These are phyloP conservation scores for Colletotrichum sp. DNA, from an alignment of 2,329 filamentous ascomycete genomes.

Conservation along the genomic window DNA sequence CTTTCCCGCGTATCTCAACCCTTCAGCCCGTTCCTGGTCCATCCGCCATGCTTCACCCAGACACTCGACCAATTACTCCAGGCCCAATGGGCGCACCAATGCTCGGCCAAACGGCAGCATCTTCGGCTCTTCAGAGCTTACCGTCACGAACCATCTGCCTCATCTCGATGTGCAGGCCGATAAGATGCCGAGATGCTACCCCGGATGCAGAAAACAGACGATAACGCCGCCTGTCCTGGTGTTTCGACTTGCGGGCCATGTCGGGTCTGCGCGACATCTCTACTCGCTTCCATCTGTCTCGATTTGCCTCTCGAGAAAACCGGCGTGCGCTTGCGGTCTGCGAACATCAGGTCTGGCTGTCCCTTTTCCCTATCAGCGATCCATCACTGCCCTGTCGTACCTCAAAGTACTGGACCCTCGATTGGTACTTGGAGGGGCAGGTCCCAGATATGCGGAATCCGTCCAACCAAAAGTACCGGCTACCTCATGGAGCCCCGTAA, in stretches of 20 bases:
- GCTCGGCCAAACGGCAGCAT: constrained; percentile 20
- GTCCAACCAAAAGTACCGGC: neutral
- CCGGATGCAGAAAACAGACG: neutral
- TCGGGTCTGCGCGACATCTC: neutral
- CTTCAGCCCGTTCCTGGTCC: neutral
- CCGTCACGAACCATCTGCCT: neutral
- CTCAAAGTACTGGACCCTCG: neutral
- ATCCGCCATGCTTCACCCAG: neutral
- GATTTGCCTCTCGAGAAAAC: neutral
- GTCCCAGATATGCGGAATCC: neutral
- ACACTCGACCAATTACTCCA: neutral
- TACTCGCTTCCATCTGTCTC: neutral
- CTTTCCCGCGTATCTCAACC: constrained; percentile 8
- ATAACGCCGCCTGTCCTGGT: neutral
- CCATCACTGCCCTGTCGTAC: neutral
- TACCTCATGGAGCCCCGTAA: neutral
- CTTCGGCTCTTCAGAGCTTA: neutral
- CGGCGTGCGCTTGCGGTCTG: neutral
- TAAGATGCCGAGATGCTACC: constrained; percentile 17
- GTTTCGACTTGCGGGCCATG: neutral
- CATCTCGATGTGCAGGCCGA: neutral
- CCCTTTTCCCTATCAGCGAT: neutral
- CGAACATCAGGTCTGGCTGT: neutral
- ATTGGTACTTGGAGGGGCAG: neutral
- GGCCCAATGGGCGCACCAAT: constrained; percentile 2